These are phyloP conservation scores for Ophiostoma quercus DNA, from an alignment of 2,329 filamentous ascomycete species.

Conservation along the genomic window DNA sequence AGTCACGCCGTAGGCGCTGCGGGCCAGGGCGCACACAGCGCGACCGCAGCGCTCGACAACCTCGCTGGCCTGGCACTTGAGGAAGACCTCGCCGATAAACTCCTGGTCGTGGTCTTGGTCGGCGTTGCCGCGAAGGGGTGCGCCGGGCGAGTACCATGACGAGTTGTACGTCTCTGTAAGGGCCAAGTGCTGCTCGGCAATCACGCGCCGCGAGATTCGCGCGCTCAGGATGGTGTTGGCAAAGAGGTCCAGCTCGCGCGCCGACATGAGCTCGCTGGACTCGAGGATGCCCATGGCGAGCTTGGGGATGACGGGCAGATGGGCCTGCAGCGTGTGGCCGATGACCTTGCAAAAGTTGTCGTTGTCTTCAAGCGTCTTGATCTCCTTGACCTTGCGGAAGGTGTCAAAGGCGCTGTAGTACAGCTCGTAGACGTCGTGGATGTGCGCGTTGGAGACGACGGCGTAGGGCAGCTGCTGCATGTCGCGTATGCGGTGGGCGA, in stretches of 20 bases:
- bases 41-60: conserved; percentile 79
- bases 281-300: conserved; percentile 92
- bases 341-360: conserved; percentile 79
- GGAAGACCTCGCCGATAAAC: conserved; percentile 94
- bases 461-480: conserved; percentile 96
- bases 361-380: conserved; percentile 84
- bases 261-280: conserved; percentile 74
- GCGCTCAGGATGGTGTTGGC: conserved; percentile 92
- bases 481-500: conserved; percentile 90
- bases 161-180: conserved; percentile 91
- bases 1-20: conserved; percentile 63
- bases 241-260: conserved; percentile 80
- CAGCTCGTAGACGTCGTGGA: conserved; percentile 90
- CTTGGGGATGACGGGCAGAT: conserved; percentile 89
- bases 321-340: conserved; percentile 72
- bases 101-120: conserved; percentile 43
- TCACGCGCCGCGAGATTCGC: conserved; percentile 92
- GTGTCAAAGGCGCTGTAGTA: conserved; percentile 96
- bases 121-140: conserved; percentile 58
- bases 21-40: conserved; percentile 68
- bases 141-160: conserved; percentile 80
- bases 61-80: conserved; percentile 85
- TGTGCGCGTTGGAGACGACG: conserved; percentile 90
- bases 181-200: conserved; percentile 93
- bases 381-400: conserved; percentile 76